Evolutionary conservation across 345 rosid genomes (phyloP), one percentile per base, ranked within the genome.

Genomic region (Cardamine resedifolia): DNA sequence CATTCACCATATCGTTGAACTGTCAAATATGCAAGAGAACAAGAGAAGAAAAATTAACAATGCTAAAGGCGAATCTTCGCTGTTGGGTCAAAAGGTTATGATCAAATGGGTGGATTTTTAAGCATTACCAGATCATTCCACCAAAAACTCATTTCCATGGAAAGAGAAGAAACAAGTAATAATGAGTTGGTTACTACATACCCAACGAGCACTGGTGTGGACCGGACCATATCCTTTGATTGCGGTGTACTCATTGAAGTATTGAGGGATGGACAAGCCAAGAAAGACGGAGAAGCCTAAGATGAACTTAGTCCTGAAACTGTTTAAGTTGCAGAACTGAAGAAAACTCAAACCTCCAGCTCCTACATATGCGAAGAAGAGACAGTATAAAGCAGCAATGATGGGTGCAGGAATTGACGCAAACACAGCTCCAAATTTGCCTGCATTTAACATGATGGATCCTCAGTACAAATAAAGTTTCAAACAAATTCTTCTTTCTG

Each of bases 381-480:
- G 80, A 73, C 99, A 91, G 72, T 95, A 95, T 10, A 95, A 47
- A 66, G 96, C 96, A 36, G 97, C 96, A 63, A 88, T 36, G 18
- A 95, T 91, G n/a, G 99, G 89, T 39, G 85, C 85, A 47, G 99
- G 99, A 48, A 95, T 88, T 26, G 99, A 95, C 67, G 99, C 99
- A 83, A 95, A 90, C 63, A 95, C 84, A 18, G 99, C 99, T 69
- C 99, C 98, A 55, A 95, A 95, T 81, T 95, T 95, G 6, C 99
- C 99, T 91, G 84, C 81, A 79, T 19, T 57, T n/a, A 39, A 10
- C 62, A 61, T 30, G 15, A 70, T 64, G 21, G 39, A 49, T 61
- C 47, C 53, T 75, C 64, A 47, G 64, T 26, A 59, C 49, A 76
- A 31, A 61, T 0, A 23, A 52, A 60, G 3, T 55, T 61, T 75